phyloP scores from a whole-genome alignment of 345 rosid genomes.

The Sonneratia alba region DNA sequence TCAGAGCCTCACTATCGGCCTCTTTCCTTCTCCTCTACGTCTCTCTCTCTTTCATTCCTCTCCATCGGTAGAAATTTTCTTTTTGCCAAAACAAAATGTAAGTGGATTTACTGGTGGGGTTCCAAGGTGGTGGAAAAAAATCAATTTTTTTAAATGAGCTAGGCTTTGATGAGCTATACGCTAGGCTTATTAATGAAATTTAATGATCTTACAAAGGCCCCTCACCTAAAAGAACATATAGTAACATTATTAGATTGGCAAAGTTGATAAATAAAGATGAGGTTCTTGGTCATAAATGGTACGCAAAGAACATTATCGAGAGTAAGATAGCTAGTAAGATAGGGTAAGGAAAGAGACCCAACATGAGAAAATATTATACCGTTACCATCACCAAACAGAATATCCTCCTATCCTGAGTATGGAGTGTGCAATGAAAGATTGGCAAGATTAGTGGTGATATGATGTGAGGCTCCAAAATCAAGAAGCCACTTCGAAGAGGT shows the following conservation, averaged over 20 bases:
- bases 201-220: no score
- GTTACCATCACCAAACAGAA: slow-evolving; percentile 3
- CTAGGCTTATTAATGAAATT: no score
- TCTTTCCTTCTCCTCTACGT: no score
- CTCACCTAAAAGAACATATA: slow-evolving; percentile 10
- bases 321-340: neutral
- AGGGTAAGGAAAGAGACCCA: neutral
- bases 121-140: no score
- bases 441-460: neutral
- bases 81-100: no score
- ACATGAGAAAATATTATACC: slow-evolving; percentile 3
- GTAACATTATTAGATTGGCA: neutral
- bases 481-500: neutral
- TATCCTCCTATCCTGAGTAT: slow-evolving; percentile 3
- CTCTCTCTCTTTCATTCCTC: no score
- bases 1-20: no score
- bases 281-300: neutral
- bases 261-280: slow-evolving; percentile 2
- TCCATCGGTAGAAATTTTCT: no score
- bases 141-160: no score
- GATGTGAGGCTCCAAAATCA: slow-evolving; percentile 6
- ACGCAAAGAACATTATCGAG: slow-evolving; percentile 4
- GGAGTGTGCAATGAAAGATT: neutral
- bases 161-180: no score
- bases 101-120: no score